Percentiles rank a stretch among this genome's conserved stretches.
Evolutionary conservation across 2,329 filamentous ascomycete genomes (phyloP).

Genomic region (Myotisia sp.): DNA sequence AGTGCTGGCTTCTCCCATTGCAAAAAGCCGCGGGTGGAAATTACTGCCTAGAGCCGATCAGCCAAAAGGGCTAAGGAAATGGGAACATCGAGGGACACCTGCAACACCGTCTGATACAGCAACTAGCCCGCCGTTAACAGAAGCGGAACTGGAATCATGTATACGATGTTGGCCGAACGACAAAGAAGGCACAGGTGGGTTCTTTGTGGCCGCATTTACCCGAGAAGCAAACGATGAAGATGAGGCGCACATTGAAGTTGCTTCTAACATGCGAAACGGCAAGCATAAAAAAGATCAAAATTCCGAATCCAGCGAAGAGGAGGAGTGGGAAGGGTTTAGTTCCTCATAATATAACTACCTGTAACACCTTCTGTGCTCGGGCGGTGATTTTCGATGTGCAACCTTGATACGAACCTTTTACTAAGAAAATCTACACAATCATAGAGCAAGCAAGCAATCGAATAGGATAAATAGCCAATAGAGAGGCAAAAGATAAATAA

Average conservation of each 20-base stretch:
- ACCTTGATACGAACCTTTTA: no score
- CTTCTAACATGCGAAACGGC: neutral
- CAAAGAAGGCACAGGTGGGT: conserved; percentile 76
- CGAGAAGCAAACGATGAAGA: conserved; percentile 33
- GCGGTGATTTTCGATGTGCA: no score
- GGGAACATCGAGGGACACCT: conserved; percentile 51
- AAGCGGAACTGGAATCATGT: conserved; percentile 51
- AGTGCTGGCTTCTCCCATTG: conserved; percentile 54
- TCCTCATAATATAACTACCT: no score
- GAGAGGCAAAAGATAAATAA: no score
- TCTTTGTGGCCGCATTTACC: conserved; percentile 84
- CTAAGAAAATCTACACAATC: no score
- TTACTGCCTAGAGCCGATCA: conserved; percentile 60
- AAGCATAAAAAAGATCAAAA: neutral
- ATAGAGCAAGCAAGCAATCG: no score
- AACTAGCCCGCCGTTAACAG: conserved; percentile 16
- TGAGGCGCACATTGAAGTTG: conserved; percentile 6
- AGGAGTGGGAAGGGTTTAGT: conserved; percentile 1
- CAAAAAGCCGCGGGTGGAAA: conserved; percentile 56
- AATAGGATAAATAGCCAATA: no score
- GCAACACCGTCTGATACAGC: conserved; percentile 9
- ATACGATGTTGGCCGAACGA: conserved; percentile 71
- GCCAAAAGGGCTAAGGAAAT: conserved; percentile 58
- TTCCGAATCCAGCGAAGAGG: neutral
- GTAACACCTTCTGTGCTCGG: no score